Base-by-base conservation (phyloP, 495 filamentous ascomycete species). In the Neurospora sp. region DNA sequence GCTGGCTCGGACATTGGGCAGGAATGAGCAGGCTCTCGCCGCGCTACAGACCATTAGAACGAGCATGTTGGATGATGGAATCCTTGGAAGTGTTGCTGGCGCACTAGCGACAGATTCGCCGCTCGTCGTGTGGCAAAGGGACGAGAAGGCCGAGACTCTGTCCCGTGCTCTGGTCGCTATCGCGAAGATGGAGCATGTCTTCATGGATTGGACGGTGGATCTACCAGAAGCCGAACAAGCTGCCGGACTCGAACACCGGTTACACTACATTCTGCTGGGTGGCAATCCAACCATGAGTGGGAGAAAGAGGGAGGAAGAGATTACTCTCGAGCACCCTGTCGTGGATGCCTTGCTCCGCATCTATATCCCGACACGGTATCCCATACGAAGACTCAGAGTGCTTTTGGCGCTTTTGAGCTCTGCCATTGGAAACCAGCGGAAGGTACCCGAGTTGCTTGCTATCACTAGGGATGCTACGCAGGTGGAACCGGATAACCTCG, bases 171-270 rank as follows among this genome's bases (percentile, higher is more conserved):
- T 88, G 20, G 74, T 81, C 35, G 82, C 83, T 6, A 77, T 87
- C 20, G 73, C 85, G 9, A 87, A 85, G 53, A 76, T 86, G 48
- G 85, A 87, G 53, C 76, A 81, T 35, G 82, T 80, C 37, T 79
- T 78, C 69, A 77, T 83, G 31, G 83, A 86, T 71, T 85, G 84
- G 84, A 84, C 81, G 3, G 81, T 81, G 69, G 72, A 83, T 38
- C 70, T 85, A 6, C 70, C 74, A n/a, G 84, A 84, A 37, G 44
- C 71, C 1, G 84, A 89, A 72, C 83, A 82, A 68, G 85, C 84
- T 6, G 84, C 83, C 18, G 81, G 83, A 12, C 76, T 88, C 38
- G 87, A 89, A 74, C 84, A 87, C 53, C 80, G 83, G 42, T 71
- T 88, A 31, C 78, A 85, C 40, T 81, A 82, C 44, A 82, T 82